These are phyloP conservation scores for Rubia tinctorum DNA, from an alignment of 305 asterid species.

Conservation along the genomic window DNA sequence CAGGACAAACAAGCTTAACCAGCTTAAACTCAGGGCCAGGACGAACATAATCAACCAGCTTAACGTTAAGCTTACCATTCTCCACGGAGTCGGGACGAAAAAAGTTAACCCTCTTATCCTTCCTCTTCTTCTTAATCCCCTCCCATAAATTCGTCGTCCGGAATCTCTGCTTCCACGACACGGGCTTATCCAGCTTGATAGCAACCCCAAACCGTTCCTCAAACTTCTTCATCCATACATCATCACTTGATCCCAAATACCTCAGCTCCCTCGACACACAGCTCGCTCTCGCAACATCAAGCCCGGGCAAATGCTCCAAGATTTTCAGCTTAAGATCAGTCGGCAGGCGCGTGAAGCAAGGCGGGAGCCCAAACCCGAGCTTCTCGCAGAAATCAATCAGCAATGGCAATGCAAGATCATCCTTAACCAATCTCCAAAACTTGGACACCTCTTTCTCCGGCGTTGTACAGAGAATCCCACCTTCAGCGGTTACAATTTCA, in stretches of 20 bases:
- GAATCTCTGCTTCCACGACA: constrained; percentile 67
- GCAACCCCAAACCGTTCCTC: constrained; percentile 42
- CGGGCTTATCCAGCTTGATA: constrained; percentile 20
- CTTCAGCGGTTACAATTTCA: constrained; percentile 20
- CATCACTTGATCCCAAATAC: constrained; percentile 61
- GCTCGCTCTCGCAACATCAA: constrained; percentile 56
- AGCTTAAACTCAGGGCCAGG: too few species aligned
- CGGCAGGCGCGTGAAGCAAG: constrained; percentile 73
- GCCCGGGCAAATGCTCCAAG: constrained; percentile 60
- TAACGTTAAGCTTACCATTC: too few species aligned
- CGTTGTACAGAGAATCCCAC: constrained; percentile 19
- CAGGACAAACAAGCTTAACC: too few species aligned
- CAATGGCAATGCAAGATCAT: constrained; percentile 71
- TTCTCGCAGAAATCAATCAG: constrained; percentile 73
- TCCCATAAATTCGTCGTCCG: constrained; percentile 36
- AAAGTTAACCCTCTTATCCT: too few species aligned
- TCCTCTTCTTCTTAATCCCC: constrained; percentile 26
- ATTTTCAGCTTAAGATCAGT: constrained; percentile 74
- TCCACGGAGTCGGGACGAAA: too few species aligned
- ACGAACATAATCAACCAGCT: too few species aligned
- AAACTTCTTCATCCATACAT: constrained; percentile 72
- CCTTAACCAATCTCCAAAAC: constrained; percentile 82
- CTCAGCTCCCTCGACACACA: constrained; percentile 58
- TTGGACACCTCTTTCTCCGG: constrained; percentile 64
- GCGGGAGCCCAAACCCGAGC: constrained; percentile 65